These are phyloP conservation scores for Trametes versicolor DNA, from an alignment of 1,284 basidiomycete species.

Conservation along the genomic window DNA sequence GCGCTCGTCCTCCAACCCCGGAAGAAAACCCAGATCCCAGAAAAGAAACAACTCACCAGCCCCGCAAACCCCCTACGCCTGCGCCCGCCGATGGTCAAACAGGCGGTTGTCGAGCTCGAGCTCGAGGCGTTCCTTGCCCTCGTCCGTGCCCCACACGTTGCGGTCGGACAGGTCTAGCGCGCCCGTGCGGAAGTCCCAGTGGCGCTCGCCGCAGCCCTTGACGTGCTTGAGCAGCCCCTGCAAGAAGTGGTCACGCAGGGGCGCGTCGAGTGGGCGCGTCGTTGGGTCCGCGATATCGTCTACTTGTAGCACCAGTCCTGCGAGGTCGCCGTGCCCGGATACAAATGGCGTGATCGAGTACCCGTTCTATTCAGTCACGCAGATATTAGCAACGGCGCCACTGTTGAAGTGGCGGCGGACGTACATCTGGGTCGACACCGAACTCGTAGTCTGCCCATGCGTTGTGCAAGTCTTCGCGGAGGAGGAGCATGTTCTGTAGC, in stretches of 20 bases:
- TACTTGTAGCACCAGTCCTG: constrained; percentile 33
- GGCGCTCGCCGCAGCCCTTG: constrained; percentile 34
- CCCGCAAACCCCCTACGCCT: too few relatives aligned
- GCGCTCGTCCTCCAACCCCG: too few relatives aligned
- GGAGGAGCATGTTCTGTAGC: constrained; percentile 36
- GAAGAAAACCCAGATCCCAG: too few relatives aligned
- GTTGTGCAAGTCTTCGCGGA: constrained; percentile 35
- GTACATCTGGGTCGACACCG: constrained; percentile 37
- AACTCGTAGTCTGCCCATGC: constrained; percentile 39
- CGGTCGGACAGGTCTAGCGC: constrained; percentile 34
- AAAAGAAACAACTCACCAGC: too few relatives aligned
- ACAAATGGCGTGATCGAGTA: constrained; percentile 37
- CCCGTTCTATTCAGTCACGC: constrained; percentile 24
- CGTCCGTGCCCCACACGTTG: constrained; percentile 31
- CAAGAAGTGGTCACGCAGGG: constrained; percentile 39
- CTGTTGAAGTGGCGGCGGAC: too few relatives aligned
- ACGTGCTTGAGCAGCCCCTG: constrained; percentile 40
- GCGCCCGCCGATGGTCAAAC: constrained; percentile 13
- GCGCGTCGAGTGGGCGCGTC: constrained; percentile 38
- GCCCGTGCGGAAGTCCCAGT: constrained; percentile 31
- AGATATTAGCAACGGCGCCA: too few relatives aligned
- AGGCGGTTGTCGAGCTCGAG: constrained; percentile 35
- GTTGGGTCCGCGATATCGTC: constrained; percentile 38
- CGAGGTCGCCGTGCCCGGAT: constrained; percentile 29
- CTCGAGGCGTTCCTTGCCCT: constrained; percentile 37